Evolutionary conservation across 2,329 filamentous ascomycete genomes (phyloP), one percentile per base, ranked within the genome.

Genomic region (Alternaria solani): DNA sequence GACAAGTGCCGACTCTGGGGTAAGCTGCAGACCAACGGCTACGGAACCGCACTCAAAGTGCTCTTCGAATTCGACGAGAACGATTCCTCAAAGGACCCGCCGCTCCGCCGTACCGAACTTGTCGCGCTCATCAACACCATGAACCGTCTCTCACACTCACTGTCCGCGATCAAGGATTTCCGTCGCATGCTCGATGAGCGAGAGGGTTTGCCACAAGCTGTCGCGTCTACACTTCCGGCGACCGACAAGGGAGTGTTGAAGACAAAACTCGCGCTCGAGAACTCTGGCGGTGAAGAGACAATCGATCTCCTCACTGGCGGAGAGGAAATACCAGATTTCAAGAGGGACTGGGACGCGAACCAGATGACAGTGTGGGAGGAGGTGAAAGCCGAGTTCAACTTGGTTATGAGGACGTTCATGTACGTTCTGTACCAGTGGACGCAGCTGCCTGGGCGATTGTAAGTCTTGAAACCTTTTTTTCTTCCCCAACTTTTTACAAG

Each of bases 1-100:
- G 95, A 99, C 82, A 99, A 99, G 82, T 99, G 95, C 81, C 89
- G 95, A 8, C 88, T 99, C 2, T 99, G 95, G 95, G 95, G 95
- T 49, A 99, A 99, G 81, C 82, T 99, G 38, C 95, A 99, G 81
- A 96, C 93, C 0, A 91, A 92, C 12, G 95, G 95, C 2, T 98
- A 97, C 75, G 95, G 95, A 51, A 93, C 95, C 0, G 95, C 95
- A 0, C 83, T 99, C 64, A 99, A 99, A 81, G 90, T 99, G 5
- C 85, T 99, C 1, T 99, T 99, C 72, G 95, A 99, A 78, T 95
- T 93, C 64, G 93, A 96, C 67, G 85, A 89, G 64, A 86, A 82
- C 7, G 85, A 88, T 70, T 84, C 82, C 28, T 83, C 83, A 25
- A 85, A 87, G 59, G 88, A 88, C 69, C 93, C 93, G 0, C 82